Percentiles rank a stretch among this genome's conserved stretches.
These are phyloP conservation scores for Polyporus tsugae DNA, from an alignment of 1,284 basidiomycete species.

Conservation along the genomic window DNA sequence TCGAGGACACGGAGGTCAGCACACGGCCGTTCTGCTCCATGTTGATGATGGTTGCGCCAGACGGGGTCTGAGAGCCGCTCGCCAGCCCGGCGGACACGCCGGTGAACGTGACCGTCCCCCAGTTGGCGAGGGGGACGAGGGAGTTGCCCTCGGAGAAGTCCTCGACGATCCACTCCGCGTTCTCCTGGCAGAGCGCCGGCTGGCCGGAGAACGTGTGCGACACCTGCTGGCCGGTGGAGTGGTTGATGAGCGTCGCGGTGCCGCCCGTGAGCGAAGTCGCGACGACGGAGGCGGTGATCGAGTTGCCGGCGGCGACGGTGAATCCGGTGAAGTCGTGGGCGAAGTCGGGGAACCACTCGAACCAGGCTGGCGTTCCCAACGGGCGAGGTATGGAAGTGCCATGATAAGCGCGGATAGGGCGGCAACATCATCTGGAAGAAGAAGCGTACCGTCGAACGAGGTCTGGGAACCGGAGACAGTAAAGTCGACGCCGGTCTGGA, in stretches of 20 bases:
- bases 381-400: neutral
- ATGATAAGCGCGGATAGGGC: neutral
- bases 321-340: conserved; percentile 46
- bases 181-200: conserved; percentile 44
- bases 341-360: conserved; percentile 49
- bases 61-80: conserved; percentile 32
- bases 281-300: conserved; percentile 41
- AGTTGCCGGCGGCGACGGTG: conserved; percentile 41
- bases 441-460: conserved; percentile 38
- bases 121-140: conserved; percentile 49
- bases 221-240: conserved; percentile 40
- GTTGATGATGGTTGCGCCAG: conserved; percentile 42
- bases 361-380: conserved; percentile 43
- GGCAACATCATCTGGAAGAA: neutral
- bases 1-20: conserved; percentile 38
- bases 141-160: conserved; percentile 43
- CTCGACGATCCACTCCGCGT: conserved; percentile 42
- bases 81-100: conserved; percentile 24
- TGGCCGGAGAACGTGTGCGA: conserved; percentile 41
- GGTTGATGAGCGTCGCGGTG: conserved; percentile 43
- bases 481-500: conserved; percentile 43
- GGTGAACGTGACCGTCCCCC: conserved; percentile 43
- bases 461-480: conserved; percentile 34
- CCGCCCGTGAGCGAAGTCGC: conserved; percentile 40
- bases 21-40: conserved; percentile 42